Evolutionary conservation across 2,329 filamentous ascomycete species (phyloP).

Genomic region (Phaeosphaeria sp.): DNA sequence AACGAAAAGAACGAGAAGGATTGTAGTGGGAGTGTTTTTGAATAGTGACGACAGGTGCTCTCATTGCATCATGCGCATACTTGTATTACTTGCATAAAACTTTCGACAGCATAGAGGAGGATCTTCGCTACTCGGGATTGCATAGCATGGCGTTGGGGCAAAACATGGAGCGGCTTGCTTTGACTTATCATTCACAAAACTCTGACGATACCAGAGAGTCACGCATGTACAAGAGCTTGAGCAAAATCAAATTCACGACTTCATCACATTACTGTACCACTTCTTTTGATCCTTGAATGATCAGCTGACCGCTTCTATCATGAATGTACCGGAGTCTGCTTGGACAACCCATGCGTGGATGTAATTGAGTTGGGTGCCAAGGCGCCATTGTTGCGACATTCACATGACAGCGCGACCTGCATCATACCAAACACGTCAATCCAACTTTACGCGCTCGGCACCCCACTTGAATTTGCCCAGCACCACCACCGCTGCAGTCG

Average conservation of each 20-base stretch:
- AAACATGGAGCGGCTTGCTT: not conserved
- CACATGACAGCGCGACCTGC: slow-evolving; percentile 25
- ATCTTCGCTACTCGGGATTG: slow-evolving; percentile 6
- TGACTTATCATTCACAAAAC: not conserved
- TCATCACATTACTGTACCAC: not conserved
- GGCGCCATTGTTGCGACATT: not conserved
- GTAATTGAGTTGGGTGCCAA: not conserved
- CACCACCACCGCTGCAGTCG: slow-evolving; percentile 3
- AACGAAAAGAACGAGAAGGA: slow-evolving; percentile 50
- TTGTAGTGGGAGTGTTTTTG: not conserved
- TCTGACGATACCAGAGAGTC: slow-evolving; percentile 14
- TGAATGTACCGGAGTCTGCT: too few species aligned
- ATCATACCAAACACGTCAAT: slow-evolving; percentile 17
- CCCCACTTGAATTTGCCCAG: slow-evolving; percentile 1
- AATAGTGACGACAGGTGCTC: not conserved
- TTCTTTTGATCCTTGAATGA: too few species aligned
- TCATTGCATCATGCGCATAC: slow-evolving; percentile 1
- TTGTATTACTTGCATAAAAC: slow-evolving; percentile 5
- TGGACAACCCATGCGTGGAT: too few species aligned
- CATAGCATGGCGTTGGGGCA: slow-evolving; percentile 14
- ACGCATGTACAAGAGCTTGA: slow-evolving; percentile 10
- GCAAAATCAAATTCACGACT: not conserved
- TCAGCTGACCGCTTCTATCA: too few species aligned
- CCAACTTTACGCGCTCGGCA: slow-evolving; percentile 12
- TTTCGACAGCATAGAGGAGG: slow-evolving; percentile 3